Evolutionary conservation across 129 eudicot genomes (phyloP), one percentile per base, ranked within the genome.

Genomic region (Chrysanthemum lavandulifolium): DNA sequence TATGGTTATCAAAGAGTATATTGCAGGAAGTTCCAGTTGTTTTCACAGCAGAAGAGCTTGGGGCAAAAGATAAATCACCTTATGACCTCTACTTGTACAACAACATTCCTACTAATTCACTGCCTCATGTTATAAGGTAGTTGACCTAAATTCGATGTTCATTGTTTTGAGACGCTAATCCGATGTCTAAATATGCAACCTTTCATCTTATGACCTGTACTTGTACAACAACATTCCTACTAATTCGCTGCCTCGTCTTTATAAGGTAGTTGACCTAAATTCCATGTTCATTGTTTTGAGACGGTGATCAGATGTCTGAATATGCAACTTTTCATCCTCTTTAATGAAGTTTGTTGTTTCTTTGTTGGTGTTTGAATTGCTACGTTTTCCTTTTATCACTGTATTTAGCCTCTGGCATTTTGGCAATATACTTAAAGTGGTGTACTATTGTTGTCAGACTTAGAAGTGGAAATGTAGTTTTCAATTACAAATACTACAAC

Each of bases 401-500:
- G 2, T 40, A 10, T 40, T 40, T 59, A 29, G 62, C 73, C 75
- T 83, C 45, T 58, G 67, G 52, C 47, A 59, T 72, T 83, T 29
- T 58, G 67, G 52, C 47, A 59, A 52, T 68, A 55, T 29, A 50
- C 57, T 48, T 9, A 61, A 36, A 12, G 57, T 16, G 65, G 55
- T 29, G 54, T 79, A 57, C 49, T 79, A 69, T 65, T 76, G 16
- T 68, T 76, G 61, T 80, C 76, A 94, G 98, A 86, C 85, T 94
- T 76, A 88, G 97, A 82, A 77, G 77, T 62, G 97, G 97, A 75
- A 94, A 94, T 82, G 98, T 94, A 21, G 73, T 90, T 56, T 94
- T 90, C 82, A 86, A 87, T 87, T 93, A 89, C 78, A 81, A 73
- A 67, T 89, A 89, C 73, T 87, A 84, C 82, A 75, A 78, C 81